Evolutionary conservation across 1,139 yeast genomes (phyloP).

Genomic region (Scheffersomyces titani): DNA sequence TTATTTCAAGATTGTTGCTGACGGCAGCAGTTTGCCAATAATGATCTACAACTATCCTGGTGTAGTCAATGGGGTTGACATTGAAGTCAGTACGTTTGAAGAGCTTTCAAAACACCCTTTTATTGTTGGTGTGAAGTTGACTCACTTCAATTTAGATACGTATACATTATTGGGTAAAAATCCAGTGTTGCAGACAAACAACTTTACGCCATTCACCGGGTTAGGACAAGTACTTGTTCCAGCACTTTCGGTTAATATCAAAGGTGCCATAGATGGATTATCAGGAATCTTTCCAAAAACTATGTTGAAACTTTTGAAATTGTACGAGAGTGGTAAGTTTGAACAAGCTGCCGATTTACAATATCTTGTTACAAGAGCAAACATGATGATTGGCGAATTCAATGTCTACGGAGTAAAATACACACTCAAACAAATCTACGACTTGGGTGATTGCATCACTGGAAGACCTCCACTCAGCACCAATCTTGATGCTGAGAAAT

Average conservation of each 20-base stretch:
- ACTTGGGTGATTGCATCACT: conserved; percentile 18
- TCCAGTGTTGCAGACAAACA: conserved; percentile 39
- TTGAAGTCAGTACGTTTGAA: conserved; percentile 35
- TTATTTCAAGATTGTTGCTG: conserved; percentile 33
- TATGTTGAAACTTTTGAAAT: conserved; percentile 33
- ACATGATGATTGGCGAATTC: conserved; percentile 38
- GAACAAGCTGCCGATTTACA: conserved; percentile 45
- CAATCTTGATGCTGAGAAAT: conserved; percentile 2
- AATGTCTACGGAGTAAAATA: conserved; percentile 49
- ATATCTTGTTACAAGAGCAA: conserved; percentile 38
- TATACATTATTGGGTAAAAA: conserved; percentile 40
- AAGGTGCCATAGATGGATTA: conserved; percentile 51
- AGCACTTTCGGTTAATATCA: conserved; percentile 40
- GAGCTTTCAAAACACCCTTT: conserved; percentile 32
- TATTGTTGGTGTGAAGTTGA: conserved; percentile 39
- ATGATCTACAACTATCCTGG: conserved; percentile 36
- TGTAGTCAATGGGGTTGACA: conserved; percentile 38
- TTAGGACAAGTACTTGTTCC: conserved; percentile 50
- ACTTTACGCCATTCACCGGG: conserved; percentile 48
- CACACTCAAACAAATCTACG: conserved; percentile 19
- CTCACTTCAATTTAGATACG: conserved; percentile 29
- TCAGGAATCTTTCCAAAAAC: conserved; percentile 42
- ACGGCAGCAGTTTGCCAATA: conserved; percentile 31
- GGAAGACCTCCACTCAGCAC: conserved; percentile 24
- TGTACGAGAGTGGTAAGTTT: conserved; percentile 27